Base-by-base conservation (phyloP, 1,284 basidiomycete species). In the Apiotrichum siamense region DNA sequence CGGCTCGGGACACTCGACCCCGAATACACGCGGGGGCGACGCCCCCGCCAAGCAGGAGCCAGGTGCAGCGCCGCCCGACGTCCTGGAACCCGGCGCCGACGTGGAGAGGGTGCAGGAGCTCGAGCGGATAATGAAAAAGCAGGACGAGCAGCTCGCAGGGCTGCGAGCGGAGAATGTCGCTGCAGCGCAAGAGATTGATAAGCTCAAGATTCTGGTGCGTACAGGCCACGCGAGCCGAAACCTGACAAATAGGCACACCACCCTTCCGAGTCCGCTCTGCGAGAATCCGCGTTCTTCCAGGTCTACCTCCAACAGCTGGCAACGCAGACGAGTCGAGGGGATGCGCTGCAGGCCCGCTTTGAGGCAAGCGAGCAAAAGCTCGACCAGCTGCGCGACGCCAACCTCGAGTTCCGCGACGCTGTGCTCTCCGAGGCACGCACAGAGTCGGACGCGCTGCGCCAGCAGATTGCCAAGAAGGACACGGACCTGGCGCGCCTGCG, bases 401-500 rank as follows among this genome's bases (percentile, higher is more conserved):
- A 72, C 44, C 51, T 57, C 25, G 64, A 67, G 33, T 73, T 73
- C 55, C 62, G 63, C 18, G 66, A 73, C 35, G 55, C 60, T 1
- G 60, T 69, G 9, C 42, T 67, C 4, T 56, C 57, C 6, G 69
- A 72, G 43, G 60, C 64, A 1, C 61, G 61, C 11, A 52, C 59
- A 9, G 67, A 73, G 43, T 55, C 60, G 7, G 72, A 75, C 11
- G 46, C 59, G 2, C 51, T 73, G 10, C 60, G 71, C 7, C 54
- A 57, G 32, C 67, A 69, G 40, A 57, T 67, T 6, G 43, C 42
- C 13, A 86, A 84, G 65, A 82, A 85, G 46, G 87, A 93, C 62
- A 72, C 76, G 1, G 90, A 96, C 58, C 80, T 84, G 52, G 76
- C 79, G 17, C 82, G 92, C 40, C 77, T 96, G 29, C 82, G 92